Evolutionary conservation across 1,284 basidiomycete species (phyloP).

Genomic region (Kwoniella shivajii): DNA sequence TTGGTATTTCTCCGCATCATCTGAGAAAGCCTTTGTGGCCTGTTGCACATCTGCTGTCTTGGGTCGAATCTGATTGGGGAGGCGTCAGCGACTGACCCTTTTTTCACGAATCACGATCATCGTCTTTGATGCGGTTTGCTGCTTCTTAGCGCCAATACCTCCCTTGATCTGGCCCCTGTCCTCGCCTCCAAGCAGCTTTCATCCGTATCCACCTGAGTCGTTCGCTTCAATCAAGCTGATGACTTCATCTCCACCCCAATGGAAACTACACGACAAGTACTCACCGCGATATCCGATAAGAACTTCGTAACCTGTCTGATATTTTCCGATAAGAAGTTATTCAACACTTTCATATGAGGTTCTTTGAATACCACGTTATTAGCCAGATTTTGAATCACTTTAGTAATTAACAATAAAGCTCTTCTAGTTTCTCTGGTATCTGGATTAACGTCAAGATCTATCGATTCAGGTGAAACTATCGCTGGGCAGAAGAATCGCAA

Average conservation of each 20-base stretch:
- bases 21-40: slow-evolving; percentile 37
- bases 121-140: too few species aligned
- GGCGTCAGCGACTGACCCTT: not conserved
- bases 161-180: too few species aligned
- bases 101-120: not conserved
- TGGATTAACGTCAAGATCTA: slow-evolving; percentile 76
- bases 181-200: too few species aligned
- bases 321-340: slow-evolving; percentile 74
- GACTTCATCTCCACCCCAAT: too few species aligned
- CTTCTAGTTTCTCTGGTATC: slow-evolving; percentile 66
- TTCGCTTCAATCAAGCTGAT: too few species aligned
- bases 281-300: slow-evolving; percentile 75
- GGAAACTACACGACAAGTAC: slow-evolving; percentile 39
- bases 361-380: slow-evolving; percentile 89
- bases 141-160: too few species aligned
- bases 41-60: slow-evolving; percentile 39
- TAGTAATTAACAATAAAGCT: slow-evolving; percentile 81
- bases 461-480: slow-evolving; percentile 77
- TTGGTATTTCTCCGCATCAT: slow-evolving; percentile 37
- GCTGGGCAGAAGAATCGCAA: slow-evolving; percentile 74
- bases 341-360: slow-evolving; percentile 76
- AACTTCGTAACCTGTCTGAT: slow-evolving; percentile 79
- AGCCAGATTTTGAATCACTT: slow-evolving; percentile 87
- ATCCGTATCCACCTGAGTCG: too few species aligned
- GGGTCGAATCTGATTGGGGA: slow-evolving; percentile 32